These are phyloP conservation scores for Termitomyces sp. DNA, from an alignment of 768 basidiomycete species.

Conservation along the genomic window DNA sequence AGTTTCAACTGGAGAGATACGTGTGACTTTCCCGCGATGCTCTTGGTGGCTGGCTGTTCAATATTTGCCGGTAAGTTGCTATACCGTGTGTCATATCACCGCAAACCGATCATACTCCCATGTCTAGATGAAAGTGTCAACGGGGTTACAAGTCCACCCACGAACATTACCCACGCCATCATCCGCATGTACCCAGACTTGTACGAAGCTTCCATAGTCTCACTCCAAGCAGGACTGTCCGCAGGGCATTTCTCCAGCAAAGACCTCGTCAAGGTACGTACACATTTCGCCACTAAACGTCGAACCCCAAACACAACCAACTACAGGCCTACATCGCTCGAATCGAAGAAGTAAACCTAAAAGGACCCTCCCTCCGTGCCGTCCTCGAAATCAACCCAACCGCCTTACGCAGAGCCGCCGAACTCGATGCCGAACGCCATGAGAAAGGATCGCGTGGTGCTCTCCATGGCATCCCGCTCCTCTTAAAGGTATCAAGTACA, in stretches of 20 bases:
- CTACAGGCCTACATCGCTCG: conserved; percentile 57
- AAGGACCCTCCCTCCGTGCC: conserved; percentile 51
- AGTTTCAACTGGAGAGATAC: no score
- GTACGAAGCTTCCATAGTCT: conserved; percentile 52
- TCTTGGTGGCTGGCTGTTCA: no score
- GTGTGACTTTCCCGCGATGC: no score
- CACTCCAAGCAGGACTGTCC: conserved; percentile 48
- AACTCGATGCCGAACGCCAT: conserved; percentile 39
- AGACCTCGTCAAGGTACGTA: conserved; percentile 52
- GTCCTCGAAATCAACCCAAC: conserved; percentile 53
- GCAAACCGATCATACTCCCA: no score
- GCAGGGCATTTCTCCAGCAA: conserved; percentile 49
- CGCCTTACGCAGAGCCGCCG: conserved; percentile 47
- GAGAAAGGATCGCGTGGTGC: conserved; percentile 34
- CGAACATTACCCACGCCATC: no score
- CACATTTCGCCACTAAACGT: not conserved
- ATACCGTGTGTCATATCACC: no score
- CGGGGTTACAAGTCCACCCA: no score
- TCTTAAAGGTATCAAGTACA: conserved; percentile 34
- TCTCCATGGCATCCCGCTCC: conserved; percentile 49
- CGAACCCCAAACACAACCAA: no score
- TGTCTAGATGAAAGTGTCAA: no score
- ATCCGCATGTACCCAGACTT: conserved; percentile 39
- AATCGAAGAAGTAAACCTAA: conserved; percentile 60
- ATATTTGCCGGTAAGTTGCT: no score